These are phyloP conservation scores for Trichoderma aggressivum DNA, from an alignment of 2,329 filamentous ascomycete genomes.

Conservation along the genomic window DNA sequence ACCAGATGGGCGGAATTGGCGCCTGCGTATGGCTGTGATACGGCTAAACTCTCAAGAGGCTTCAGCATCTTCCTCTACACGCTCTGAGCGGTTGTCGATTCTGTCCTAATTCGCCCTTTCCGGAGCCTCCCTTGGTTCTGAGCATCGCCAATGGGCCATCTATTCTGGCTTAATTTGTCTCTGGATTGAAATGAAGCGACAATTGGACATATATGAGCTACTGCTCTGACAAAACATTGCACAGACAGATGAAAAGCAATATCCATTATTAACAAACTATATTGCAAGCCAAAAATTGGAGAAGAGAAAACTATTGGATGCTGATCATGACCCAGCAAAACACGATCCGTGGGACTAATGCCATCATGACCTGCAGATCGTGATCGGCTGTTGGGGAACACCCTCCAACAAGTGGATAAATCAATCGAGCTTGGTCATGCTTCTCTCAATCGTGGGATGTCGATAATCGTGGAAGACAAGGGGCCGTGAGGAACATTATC, in stretches of 20 bases:
- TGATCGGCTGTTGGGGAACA: not conserved
- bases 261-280: not conserved
- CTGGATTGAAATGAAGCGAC: not conserved
- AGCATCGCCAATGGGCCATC: not conserved
- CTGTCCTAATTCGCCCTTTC: not conserved
- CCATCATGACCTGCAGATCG: conserved; percentile 1
- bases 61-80: not conserved
- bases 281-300: not conserved
- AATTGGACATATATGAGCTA: not conserved
- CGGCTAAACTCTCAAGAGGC: not conserved
- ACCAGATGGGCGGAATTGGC: not conserved
- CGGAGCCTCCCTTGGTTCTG: not conserved
- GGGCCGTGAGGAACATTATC: not conserved
- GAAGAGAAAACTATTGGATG: not conserved
- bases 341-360: not conserved
- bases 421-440: not conserved
- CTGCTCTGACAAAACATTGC: too few species aligned
- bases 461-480: not conserved
- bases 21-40: not conserved
- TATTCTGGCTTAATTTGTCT: not conserved
- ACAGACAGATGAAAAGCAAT: not conserved
- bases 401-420: not conserved
- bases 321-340: not conserved
- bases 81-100: not conserved
- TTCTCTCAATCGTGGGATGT: not conserved